Percentiles rank a stretch among this genome's conserved stretches.
phyloP scores from a whole-genome alignment of 495 filamentous ascomycete genomes.

The Penicillium argentinense region DNA sequence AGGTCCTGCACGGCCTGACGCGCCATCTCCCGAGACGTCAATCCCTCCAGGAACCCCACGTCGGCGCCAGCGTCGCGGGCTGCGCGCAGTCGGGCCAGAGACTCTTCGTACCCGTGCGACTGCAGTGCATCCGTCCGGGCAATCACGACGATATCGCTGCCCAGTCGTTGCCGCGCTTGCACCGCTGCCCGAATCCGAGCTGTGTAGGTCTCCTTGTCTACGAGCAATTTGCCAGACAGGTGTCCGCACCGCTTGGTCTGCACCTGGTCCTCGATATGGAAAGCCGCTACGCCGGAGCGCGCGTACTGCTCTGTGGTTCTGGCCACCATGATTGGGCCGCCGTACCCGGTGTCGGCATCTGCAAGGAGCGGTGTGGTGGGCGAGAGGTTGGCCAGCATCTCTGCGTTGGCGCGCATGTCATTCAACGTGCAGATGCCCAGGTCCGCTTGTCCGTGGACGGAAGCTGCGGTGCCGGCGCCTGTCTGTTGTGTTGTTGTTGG shows the following conservation, averaged over 20 bases:
- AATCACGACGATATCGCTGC: constrained; percentile 65
- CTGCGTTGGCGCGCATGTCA: constrained; percentile 46
- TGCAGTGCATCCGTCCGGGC: constrained; percentile 69
- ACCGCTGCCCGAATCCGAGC: constrained; percentile 59
- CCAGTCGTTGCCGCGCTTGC: constrained; percentile 48
- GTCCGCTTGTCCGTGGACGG: constrained; percentile 66
- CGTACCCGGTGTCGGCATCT: constrained; percentile 70
- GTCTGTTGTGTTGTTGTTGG: constrained; percentile 38
- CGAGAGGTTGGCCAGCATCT: constrained; percentile 43
- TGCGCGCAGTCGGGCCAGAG: constrained; percentile 51
- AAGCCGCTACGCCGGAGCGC: constrained; percentile 62
- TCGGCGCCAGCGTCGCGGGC: constrained; percentile 62
- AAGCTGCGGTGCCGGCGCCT: constrained; percentile 67
- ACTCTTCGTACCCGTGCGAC: constrained; percentile 60
- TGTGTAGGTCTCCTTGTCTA: constrained; percentile 50
- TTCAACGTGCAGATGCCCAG: constrained; percentile 57
- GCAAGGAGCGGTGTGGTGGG: constrained; percentile 59
- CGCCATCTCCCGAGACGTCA: constrained; percentile 39
- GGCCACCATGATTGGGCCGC: constrained; percentile 63
- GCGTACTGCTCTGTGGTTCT: constrained; percentile 64
- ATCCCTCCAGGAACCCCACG: constrained; percentile 58
- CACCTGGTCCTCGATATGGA: constrained; percentile 76
- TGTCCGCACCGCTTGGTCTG: constrained; percentile 68
- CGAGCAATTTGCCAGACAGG: constrained; percentile 61
- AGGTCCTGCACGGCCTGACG: constrained; percentile 47